Evolutionary conservation across 176 grass and related monocot genomes (phyloP), one percentile per base, ranked within the genome.

Genomic region (Urochloa ruziziensis): DNA sequence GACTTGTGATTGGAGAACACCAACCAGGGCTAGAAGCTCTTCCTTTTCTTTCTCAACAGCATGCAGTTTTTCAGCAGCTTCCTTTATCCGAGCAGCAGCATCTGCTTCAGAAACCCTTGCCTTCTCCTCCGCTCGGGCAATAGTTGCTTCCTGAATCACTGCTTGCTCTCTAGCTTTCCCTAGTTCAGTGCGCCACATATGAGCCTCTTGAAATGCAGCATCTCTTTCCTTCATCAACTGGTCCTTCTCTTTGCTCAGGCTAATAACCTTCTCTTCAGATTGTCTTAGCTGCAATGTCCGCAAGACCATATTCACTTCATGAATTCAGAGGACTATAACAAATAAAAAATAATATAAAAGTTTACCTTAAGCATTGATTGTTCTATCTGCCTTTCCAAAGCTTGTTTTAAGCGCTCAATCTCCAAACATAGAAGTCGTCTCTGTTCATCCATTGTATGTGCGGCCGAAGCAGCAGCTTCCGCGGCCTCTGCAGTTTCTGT

Each of bases 141-240:
- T 89, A 77, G 88, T 86, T 85, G 93, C 96, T 92, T 99, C 91
- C 58, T 96, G 85, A 83, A 99, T 89, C 67, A 93, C 91, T 28
- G 89, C 89, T 75, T 89, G 96, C 80, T 96, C 96, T 85, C 89
- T 91, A 79, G 96, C 96, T 78, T 99, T 99, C 59, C 89, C 96
- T 84, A 99, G 91, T 89, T 99, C 93, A 82, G 90, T 89, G 25
- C 93, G 91, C 96, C 93, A 99, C 87, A 96, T 63, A 52, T 94
- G 91, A 67, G 96, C 85, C 70, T 99, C 96, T 78, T 89, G 91
- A 78, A 96, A 51, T 72, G 91, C 93, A 42, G 91, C 79, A 28
- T 99, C 91, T 56, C 91, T 95, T 87, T 96, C 91, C 80, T 94
- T 99, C 73, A 90, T 75, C 78, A 99, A 86, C 70, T 87, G 80